Base-by-base conservation (phyloP, 202 grass and related monocot genomes). In the Sporobolus alterniflorus region DNA sequence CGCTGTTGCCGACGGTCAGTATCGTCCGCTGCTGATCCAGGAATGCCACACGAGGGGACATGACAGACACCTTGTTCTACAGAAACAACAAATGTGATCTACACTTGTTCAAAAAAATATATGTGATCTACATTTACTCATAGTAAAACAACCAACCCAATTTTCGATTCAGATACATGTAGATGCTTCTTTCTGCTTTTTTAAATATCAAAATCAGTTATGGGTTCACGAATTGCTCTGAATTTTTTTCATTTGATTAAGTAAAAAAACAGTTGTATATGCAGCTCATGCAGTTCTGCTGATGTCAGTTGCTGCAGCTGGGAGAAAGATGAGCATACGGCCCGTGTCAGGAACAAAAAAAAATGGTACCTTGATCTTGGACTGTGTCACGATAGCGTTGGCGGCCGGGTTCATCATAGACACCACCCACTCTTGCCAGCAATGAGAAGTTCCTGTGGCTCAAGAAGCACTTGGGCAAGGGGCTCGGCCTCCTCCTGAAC, bases 21-120 rank as follows among this genome's bases (percentile, higher is more conserved):
- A 95, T 78, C 16, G 93, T 92, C 43, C 93, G 82, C 74, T 95
- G 93, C 65, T 90, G 93, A 69, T 94, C 92, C 55, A 94, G 87
- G 15, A 92, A 94, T 0, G 89, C 89, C 54, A 94, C 89, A 17
- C 89, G 87, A 1, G 92, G 92, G 28, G 92, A 94, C 29, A 94
- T 68, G 14, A 88, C 84, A 11, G 89, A 91, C 25, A 94, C 87
- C 65, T 94, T 87, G 33, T 88, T 94, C 92, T 94, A 69, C 86
- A 70, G n/a, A 20, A 44, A 33, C 69, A 75, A 79, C 11, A 1
- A 7, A 4, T n/a, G 17, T 24, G 16, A 18, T 7, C 22, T 20
- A 20, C n/a, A n/a, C n/a, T n/a, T n/a, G n/a, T n/a, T n/a, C n/a
- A n/a, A n/a, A n/a, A n/a, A n/a, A n/a, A n/a, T n/a, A n/a, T n/a